phyloP scores from a whole-genome alignment of 352 stramenopile species.

The Pythium grandisporangium region DNA sequence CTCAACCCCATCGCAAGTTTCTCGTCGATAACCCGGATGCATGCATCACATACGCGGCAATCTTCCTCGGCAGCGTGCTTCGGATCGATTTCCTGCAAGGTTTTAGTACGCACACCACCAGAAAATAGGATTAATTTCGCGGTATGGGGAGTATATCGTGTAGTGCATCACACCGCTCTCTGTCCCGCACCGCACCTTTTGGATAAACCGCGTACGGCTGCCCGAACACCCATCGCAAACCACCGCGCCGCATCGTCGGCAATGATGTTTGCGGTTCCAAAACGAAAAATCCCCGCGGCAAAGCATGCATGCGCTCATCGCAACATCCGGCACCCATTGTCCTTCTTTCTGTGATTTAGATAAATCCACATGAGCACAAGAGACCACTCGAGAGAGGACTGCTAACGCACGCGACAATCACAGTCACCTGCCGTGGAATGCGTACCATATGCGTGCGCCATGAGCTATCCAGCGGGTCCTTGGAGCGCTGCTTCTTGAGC shows the following conservation, averaged over 20 bases:
- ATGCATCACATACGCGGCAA: slow-evolving; percentile 69
- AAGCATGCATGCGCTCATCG: slow-evolving; percentile 71
- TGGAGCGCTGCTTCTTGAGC: slow-evolving; percentile 29
- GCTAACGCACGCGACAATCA: background rate
- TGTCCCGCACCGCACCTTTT: slow-evolving; percentile 62
- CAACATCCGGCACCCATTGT: slow-evolving; percentile 80
- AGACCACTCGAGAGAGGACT: too few relatives aligned
- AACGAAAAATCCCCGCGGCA: slow-evolving; percentile 80
- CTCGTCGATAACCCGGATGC: slow-evolving; percentile 79
- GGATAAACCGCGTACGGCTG: slow-evolving; percentile 78
- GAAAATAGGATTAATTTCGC: too few relatives aligned
- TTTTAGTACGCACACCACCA: too few relatives aligned
- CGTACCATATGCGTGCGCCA: slow-evolving; percentile 81
- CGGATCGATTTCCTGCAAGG: slow-evolving; percentile 50
- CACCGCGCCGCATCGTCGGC: slow-evolving; percentile 74
- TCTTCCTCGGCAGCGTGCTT: slow-evolving; percentile 56
- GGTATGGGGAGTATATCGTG: too few relatives aligned
- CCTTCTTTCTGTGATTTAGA: slow-evolving; percentile 69
- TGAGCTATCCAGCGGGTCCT: slow-evolving; percentile 80
- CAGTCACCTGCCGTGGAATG: background rate
- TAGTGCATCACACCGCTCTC: too few relatives aligned
- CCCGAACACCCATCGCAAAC: slow-evolving; percentile 75
- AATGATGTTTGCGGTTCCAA: slow-evolving; percentile 85
- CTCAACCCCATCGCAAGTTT: slow-evolving; percentile 69
- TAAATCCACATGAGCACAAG: background rate